Base-by-base conservation (phyloP, 176 grass and related monocot species). In the Typha latifolia region DNA sequence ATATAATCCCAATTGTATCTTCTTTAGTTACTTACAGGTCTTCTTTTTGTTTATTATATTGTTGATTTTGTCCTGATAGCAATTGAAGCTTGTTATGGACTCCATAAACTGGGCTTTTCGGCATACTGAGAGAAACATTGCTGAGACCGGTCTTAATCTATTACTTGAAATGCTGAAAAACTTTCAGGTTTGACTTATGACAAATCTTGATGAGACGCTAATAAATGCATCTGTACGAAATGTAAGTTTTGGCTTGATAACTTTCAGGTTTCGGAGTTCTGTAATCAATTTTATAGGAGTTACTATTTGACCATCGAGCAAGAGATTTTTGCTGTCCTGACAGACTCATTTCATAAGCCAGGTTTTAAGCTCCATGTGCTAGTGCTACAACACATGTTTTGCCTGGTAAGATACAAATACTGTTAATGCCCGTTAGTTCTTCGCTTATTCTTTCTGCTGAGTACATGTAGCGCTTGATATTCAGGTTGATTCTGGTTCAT, bases 1-100 rank as follows among this genome's bases (percentile, higher is more conserved):
- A 43, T 43, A 43, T 19, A 21, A 2, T 22, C 15, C 53, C 4
- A 11, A 22, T 59, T 59, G 1, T 59, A 19, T 8, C 53, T 59
- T 59, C 53, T 21, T 59, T 2, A 59, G 11, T 59, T 55, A 19
- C 53, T 21, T 5, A n/a, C 18, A 7, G 14, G 14, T 55, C 18
- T 8, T 55, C 3, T 55, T 55, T 55, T 55, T 16, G 15, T 64
- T 65, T 75, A 49, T 85, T 64, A 78, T 11, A 59, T 72, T 64
- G 66, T 82, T 67, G 21, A 27, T 73, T 26, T 37, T 49, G 72
- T 3, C 81, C 11, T 85, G 15, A 51, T 77, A 99, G 95, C 95
- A 99, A 99, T 79, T 99, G 86, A 99, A 99, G 72, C 89, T 99
- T 77, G 95, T 99, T 49, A 90, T 99, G 49, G 95, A 99, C 72